Conservation (phyloP, 306 rosid species). For the Vachellia collinsii region DNA sequence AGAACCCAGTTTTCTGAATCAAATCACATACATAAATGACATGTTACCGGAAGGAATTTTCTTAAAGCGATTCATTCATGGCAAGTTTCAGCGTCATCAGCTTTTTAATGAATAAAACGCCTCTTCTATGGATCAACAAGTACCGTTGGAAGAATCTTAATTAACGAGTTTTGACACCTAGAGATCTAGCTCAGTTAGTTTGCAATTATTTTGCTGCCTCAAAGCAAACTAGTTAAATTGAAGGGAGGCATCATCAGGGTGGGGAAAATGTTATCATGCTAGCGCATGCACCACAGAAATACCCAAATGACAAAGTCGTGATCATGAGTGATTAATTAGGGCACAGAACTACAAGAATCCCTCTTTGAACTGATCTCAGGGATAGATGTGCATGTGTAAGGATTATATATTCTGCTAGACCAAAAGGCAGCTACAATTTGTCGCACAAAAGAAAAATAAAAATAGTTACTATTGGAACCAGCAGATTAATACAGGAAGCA, state of each 20-base stretch:
- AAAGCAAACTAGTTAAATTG: neutral
- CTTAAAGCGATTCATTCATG: neutral
- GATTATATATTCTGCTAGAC: neutral
- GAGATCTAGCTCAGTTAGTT: neutral
- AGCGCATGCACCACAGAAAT: neutral
- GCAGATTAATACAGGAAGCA: neutral
- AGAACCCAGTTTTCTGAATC: neutral
- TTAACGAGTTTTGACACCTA: neutral
- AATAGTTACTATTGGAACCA: neutral
- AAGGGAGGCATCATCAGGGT: neutral
- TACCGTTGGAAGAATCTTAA: neutral
- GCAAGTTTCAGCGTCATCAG: neutral
- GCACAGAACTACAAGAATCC: neutral
- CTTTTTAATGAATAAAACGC: neutral
- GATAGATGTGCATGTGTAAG: neutral
- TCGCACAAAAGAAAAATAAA: neutral
- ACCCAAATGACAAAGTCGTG: neutral
- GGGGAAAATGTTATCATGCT: neutral
- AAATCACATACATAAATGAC: neutral
- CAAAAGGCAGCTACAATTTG: neutral
- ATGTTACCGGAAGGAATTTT: neutral
- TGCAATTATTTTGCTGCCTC: neutral
- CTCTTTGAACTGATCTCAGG: neutral
- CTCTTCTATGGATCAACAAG: neutral
- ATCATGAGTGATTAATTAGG: neutral